A percentile compares a stretch with the other conserved stretches of the same genome.
Conservation (phyloP, 2,329 filamentous ascomycete genomes). For the Meredithiella fracta region DNA sequence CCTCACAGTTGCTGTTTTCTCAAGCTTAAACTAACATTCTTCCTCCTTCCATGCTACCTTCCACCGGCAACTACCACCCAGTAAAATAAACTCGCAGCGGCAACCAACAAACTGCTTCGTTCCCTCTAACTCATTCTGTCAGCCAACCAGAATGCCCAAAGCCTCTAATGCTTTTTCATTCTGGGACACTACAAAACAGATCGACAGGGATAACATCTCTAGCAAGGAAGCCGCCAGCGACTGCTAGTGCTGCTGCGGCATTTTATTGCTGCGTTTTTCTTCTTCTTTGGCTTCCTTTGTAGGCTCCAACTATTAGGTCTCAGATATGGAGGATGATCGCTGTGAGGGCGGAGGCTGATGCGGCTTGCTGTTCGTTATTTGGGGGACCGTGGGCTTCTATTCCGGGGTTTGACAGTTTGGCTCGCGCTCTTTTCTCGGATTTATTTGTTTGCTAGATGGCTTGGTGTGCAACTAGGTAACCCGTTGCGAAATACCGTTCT, state of each 20-base stretch:
- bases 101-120: background rate
- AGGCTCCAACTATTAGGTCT: background rate
- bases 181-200: constrained; percentile 6
- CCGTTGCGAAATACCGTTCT: too few relatives aligned
- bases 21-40: too few relatives aligned
- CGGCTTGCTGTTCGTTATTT: background rate
- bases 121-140: background rate
- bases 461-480: background rate
- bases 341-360: background rate
- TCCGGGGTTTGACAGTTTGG: background rate
- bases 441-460: background rate
- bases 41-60: too few relatives aligned
- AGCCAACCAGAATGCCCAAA: constrained; percentile 8
- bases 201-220: background rate
- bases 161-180: constrained; percentile 2
- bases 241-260: background rate
- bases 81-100: too few relatives aligned
- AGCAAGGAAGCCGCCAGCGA: background rate
- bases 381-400: background rate
- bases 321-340: too few relatives aligned
- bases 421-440: background rate
- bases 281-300: background rate
- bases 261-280: constrained; percentile 2
- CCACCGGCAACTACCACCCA: too few relatives aligned
- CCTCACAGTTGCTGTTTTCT: too few relatives aligned